Conservation (phyloP, 306 rosid genomes). For the Prunus padus region DNA sequence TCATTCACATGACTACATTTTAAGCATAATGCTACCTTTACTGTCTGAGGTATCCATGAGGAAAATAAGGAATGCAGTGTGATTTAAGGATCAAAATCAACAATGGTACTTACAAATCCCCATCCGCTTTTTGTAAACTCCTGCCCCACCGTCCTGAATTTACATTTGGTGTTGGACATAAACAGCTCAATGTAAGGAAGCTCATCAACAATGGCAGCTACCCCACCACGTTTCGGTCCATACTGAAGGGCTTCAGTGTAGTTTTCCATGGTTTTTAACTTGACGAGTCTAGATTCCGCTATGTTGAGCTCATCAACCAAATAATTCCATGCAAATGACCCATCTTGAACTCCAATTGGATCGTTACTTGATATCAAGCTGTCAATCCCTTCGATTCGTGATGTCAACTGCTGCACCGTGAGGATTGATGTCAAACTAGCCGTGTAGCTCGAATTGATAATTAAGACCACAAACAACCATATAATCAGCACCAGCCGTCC, state of each 20-base stretch:
- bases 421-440: conserved; percentile 96
- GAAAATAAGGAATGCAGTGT: background rate
- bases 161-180: conserved; percentile 49
- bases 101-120: conserved; percentile 75
- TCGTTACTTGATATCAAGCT: conserved; percentile 59
- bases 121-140: conserved; percentile 89
- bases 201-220: conserved; percentile 82
- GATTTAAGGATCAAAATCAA: background rate
- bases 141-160: conserved; percentile 69
- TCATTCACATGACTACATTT: background rate
- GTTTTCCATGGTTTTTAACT: conserved; percentile 46
- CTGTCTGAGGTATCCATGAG: background rate
- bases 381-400: conserved; percentile 76
- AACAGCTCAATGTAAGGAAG: conserved; percentile 76
- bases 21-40: background rate
- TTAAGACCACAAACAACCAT: conserved; percentile 89
- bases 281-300: conserved; percentile 61
- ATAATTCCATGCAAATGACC: conserved; percentile 65
- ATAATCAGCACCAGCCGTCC: conserved; percentile 77
- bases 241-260: conserved; percentile 51
- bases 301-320: conserved; percentile 60
- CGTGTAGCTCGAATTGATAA: conserved; percentile 88
- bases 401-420: conserved; percentile 67
- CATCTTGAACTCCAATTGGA: conserved; percentile 78
- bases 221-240: conserved; percentile 71